phyloP scores from a whole-genome alignment of 257 asterid species.

The Solanum megistacrolobum region DNA sequence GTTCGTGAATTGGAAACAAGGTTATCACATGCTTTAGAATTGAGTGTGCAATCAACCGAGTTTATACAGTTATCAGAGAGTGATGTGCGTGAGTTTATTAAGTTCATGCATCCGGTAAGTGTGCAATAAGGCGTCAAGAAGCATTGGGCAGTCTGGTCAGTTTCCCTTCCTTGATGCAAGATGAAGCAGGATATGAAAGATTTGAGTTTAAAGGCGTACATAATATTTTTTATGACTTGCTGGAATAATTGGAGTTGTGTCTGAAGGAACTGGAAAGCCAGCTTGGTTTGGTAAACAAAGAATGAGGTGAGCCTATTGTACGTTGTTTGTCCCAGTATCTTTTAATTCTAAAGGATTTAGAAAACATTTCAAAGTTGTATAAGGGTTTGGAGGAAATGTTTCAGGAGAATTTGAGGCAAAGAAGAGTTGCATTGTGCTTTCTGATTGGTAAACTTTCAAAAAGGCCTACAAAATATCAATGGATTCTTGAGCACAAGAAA shows the following conservation, averaged over 20 bases:
- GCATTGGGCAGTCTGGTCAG: too few relatives aligned
- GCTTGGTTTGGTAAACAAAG: background rate
- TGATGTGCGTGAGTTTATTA: too few relatives aligned
- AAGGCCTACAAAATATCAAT: background rate
- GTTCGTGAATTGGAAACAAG: conserved; percentile 43
- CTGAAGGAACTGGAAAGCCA: background rate
- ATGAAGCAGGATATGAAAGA: background rate
- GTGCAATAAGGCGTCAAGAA: too few relatives aligned
- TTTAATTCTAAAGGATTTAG: too few relatives aligned
- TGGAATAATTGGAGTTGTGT: background rate
- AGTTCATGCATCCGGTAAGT: too few relatives aligned
- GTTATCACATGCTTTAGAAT: conserved; percentile 11
- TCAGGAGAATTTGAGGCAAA: too few relatives aligned
- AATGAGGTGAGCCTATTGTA: background rate
- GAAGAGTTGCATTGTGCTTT: background rate
- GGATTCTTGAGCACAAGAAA: background rate
- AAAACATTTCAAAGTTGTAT: too few relatives aligned
- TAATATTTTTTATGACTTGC: background rate
- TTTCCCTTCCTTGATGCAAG: background rate
- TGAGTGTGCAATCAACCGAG: too few relatives aligned
- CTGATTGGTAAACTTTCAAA: too few relatives aligned
- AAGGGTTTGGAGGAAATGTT: background rate
- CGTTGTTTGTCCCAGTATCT: background rate
- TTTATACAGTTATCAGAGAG: too few relatives aligned
- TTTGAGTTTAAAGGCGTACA: background rate